Evolutionary conservation across 2,329 filamentous ascomycete species (phyloP).

Genomic region (Endothia cerciana): DNA sequence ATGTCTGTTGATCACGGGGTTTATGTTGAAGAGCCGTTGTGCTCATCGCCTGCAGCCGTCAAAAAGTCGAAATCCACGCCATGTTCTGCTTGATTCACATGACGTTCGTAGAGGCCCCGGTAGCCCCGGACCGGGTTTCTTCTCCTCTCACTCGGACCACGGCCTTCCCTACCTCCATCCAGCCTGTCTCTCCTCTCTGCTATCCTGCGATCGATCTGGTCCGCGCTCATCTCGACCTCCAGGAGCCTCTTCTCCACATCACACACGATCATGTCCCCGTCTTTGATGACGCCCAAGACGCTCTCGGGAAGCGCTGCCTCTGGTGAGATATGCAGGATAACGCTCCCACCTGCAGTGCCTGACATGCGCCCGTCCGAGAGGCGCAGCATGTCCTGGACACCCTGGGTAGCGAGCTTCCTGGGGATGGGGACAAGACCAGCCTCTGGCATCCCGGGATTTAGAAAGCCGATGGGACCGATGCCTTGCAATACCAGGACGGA

Average conservation of each 20-base stretch:
- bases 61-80: slow-evolving; percentile 67
- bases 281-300: slow-evolving; percentile 74
- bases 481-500: slow-evolving; percentile 81
- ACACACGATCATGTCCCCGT: slow-evolving; percentile 80
- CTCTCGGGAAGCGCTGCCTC: slow-evolving; percentile 79
- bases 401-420: slow-evolving; percentile 76
- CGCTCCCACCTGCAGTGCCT: slow-evolving; percentile 86
- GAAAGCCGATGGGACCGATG: slow-evolving; percentile 78
- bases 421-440: slow-evolving; percentile 68
- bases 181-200: slow-evolving; percentile 53
- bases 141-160: slow-evolving; percentile 30
- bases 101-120: slow-evolving; percentile 60
- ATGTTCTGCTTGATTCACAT: slow-evolving; percentile 62
- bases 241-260: slow-evolving; percentile 70
- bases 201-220: slow-evolving; percentile 68
- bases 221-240: slow-evolving; percentile 63
- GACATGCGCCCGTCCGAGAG: slow-evolving; percentile 88
- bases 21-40: neutral
- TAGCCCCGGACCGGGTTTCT: slow-evolving; percentile 54
- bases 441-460: slow-evolving; percentile 89
- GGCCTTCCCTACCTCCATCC: slow-evolving; percentile 35
- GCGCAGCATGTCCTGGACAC: slow-evolving; percentile 78
- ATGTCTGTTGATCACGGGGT: neutral
- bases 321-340: slow-evolving; percentile 84
- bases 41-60: slow-evolving; percentile 45